Evolutionary conservation across 208 protist genomes (phyloP).

Genomic region (Leishmania guyanensis): DNA sequence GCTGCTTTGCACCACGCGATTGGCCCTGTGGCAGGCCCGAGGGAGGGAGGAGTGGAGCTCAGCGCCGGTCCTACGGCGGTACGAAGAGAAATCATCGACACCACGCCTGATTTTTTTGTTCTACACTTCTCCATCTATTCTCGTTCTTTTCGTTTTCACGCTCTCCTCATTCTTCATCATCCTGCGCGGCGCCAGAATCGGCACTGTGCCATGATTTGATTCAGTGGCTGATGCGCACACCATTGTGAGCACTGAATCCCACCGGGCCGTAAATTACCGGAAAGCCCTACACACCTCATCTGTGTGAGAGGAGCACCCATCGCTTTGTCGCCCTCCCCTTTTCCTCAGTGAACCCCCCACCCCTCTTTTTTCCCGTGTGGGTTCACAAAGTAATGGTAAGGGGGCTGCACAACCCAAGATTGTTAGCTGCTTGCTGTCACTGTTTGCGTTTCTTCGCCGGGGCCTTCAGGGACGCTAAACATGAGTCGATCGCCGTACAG

Average conservation of each 20-base stretch:
- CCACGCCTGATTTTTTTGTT: not conserved
- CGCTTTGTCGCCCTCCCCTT: not conserved
- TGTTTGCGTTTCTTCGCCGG: not conserved
- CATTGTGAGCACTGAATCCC: not conserved
- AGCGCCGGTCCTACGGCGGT: not conserved
- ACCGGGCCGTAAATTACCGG: not conserved
- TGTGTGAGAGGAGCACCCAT: not conserved
- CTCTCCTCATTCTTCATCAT: not conserved
- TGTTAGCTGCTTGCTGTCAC: no score
- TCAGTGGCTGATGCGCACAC: not conserved
- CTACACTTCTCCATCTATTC: not conserved
- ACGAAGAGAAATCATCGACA: not conserved
- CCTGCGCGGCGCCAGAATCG: not conserved
- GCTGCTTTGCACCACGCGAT: not conserved
- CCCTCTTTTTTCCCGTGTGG: no score
- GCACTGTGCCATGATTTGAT: not conserved
- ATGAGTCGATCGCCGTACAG: not conserved
- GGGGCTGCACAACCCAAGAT: no score
- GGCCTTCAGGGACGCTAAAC: not conserved
- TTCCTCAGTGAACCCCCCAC: not conserved
- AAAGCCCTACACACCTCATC: not conserved
- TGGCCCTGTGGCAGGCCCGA: not conserved
- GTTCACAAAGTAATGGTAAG: no score
- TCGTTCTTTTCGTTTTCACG: not conserved
- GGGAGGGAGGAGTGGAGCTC: not conserved